Evolutionary conservation across 768 basidiomycete species (phyloP).

Genomic region (Suillus sp.): DNA sequence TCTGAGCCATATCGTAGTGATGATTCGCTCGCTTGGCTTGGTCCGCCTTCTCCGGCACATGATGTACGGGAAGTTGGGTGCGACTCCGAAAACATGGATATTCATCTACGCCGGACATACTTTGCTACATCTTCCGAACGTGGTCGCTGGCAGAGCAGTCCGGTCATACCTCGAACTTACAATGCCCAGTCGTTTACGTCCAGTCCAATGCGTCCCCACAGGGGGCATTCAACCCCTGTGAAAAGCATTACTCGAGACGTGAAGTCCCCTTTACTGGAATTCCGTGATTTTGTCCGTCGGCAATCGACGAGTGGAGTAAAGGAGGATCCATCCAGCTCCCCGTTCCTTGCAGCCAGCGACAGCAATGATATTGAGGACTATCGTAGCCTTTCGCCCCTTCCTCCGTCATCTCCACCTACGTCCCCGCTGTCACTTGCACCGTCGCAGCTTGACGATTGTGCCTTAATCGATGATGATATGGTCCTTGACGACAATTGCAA

Average conservation of each 20-base stretch:
- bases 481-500: conserved; percentile 9
- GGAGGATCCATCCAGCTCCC: conserved; percentile 7
- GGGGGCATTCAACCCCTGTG: conserved; percentile 28
- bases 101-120: conserved; percentile 48
- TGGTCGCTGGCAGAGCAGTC: conserved; percentile 59
- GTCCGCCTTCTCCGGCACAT: neutral
- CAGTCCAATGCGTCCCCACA: conserved; percentile 24
- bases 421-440: conserved; percentile 44
- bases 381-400: conserved; percentile 27
- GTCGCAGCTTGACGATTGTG: conserved; percentile 32
- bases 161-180: conserved; percentile 34
- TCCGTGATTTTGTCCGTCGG: conserved; percentile 10
- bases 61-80: conserved; percentile 25
- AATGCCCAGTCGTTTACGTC: conserved; percentile 15
- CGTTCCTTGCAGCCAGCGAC: conserved; percentile 15
- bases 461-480: conserved; percentile 13
- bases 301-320: conserved; percentile 7
- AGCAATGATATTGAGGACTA: conserved; percentile 21
- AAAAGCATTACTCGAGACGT: conserved; percentile 12
- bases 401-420: conserved; percentile 47
- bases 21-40: neutral
- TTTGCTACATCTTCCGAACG: conserved; percentile 61
- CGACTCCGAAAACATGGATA: conserved; percentile 36
- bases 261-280: conserved; percentile 11
- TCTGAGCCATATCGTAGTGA: neutral